Conservation (phyloP, 192 early-diverging fungal genomes). For the Backusella australiensis region DNA sequence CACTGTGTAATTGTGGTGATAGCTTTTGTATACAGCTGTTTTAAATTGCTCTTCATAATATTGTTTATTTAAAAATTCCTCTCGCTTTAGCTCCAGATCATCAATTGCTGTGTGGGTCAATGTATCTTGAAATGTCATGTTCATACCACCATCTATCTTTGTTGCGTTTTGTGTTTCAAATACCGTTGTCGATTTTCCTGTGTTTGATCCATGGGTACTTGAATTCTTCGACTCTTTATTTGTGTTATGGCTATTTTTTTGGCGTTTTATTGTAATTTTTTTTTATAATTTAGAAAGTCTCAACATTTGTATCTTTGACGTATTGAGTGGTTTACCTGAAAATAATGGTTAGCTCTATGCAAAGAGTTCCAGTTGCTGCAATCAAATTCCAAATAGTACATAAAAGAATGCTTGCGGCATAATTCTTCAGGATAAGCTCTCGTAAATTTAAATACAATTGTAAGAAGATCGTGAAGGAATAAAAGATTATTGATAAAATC, state of each 20-base stretch:
- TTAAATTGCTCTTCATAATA: background rate
- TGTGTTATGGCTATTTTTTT: background rate
- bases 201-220: background rate
- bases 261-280: background rate
- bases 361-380: constrained; percentile 10
- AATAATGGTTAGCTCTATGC: constrained; percentile 16
- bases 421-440: constrained; percentile 13
- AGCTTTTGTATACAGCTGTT: background rate
- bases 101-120: constrained; percentile 4
- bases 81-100: constrained; percentile 8
- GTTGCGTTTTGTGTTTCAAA: background rate
- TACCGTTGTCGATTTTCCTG: background rate
- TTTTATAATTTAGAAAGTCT: background rate
- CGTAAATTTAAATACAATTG: constrained; percentile 32
- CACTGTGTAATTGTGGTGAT: background rate
- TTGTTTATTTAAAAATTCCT: background rate
- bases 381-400: constrained; percentile 24
- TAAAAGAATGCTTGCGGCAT: constrained; percentile 9
- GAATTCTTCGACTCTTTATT: background rate
- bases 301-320: background rate
- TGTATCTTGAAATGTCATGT: constrained; percentile 10
- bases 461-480: constrained; percentile 21
- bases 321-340: constrained; percentile 11
- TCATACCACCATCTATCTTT: background rate
- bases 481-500: constrained; percentile 13